Conservation (phyloP, 768 basidiomycete genomes). For the Zangia roseola region DNA sequence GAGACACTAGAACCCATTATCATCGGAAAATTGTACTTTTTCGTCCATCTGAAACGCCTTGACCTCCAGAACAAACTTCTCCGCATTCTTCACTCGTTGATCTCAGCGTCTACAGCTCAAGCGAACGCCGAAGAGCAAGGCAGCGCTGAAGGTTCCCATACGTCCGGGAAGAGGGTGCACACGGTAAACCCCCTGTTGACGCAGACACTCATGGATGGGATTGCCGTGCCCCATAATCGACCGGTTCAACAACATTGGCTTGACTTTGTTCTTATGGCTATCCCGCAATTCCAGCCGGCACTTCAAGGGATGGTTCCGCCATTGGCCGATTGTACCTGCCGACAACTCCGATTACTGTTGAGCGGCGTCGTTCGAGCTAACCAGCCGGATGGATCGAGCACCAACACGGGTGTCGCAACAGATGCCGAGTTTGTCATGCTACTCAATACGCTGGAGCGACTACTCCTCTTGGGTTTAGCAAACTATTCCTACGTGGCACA, state of each 20-base stretch:
- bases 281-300: conserved; percentile 79
- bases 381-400: conserved; percentile 36
- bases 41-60: conserved; percentile 64
- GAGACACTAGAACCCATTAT: conserved; percentile 69
- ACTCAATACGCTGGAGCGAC: conserved; percentile 78
- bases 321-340: conserved; percentile 76
- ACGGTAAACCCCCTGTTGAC: conserved; percentile 70
- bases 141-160: conserved; percentile 34
- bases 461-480: conserved; percentile 71
- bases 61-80: conserved; percentile 93
- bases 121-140: conserved; percentile 34
- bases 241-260: conserved; percentile 93
- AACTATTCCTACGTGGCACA: conserved; percentile 49
- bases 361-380: conserved; percentile 52
- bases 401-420: conserved; percentile 52
- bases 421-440: conserved; percentile 86
- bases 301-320: conserved; percentile 67
- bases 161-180: conserved; percentile 36
- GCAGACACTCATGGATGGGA: conserved; percentile 79
- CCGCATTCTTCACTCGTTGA: conserved; percentile 84
- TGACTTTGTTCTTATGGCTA: conserved; percentile 90
- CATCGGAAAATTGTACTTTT: conserved; percentile 72
- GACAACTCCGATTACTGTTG: conserved; percentile 59
- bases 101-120: conserved; percentile 56
- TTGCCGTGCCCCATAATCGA: conserved; percentile 65